Evolutionary conservation across 1,284 basidiomycete genomes (phyloP).

Genomic region (Trichosporon ovoides): DNA sequence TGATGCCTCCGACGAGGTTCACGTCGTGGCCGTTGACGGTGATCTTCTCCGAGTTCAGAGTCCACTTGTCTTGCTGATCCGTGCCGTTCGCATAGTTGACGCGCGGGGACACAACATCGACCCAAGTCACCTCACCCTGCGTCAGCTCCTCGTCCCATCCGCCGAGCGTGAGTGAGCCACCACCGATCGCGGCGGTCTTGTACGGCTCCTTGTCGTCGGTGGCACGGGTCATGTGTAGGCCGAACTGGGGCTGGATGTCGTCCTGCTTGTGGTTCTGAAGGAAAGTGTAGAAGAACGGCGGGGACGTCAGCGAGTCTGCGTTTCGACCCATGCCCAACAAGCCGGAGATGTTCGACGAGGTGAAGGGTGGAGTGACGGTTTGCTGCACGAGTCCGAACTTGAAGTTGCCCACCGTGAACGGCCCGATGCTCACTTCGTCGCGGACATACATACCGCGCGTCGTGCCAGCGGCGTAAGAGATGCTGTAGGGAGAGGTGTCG

Average conservation of each 20-base stretch:
- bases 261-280: background rate
- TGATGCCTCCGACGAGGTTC: background rate
- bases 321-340: background rate
- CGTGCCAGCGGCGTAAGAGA: background rate
- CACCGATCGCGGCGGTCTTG: background rate
- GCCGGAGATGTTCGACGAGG: background rate
- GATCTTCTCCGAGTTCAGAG: background rate
- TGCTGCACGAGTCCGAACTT: background rate
- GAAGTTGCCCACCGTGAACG: background rate
- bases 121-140: background rate
- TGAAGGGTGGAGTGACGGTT: background rate
- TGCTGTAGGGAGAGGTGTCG: background rate
- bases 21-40: background rate
- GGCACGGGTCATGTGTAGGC: background rate
- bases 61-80: conserved; percentile 1
- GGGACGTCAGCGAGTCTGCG: background rate
- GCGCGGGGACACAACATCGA: background rate
- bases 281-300: conserved; percentile 3
- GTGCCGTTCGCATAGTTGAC: background rate
- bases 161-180: background rate
- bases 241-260: background rate
- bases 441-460: background rate
- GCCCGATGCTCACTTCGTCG: background rate
- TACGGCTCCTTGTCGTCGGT: background rate
- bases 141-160: background rate